These are phyloP conservation scores for Decorospora gaudefroyi DNA, from an alignment of 2,329 filamentous ascomycete species.

Conservation along the genomic window DNA sequence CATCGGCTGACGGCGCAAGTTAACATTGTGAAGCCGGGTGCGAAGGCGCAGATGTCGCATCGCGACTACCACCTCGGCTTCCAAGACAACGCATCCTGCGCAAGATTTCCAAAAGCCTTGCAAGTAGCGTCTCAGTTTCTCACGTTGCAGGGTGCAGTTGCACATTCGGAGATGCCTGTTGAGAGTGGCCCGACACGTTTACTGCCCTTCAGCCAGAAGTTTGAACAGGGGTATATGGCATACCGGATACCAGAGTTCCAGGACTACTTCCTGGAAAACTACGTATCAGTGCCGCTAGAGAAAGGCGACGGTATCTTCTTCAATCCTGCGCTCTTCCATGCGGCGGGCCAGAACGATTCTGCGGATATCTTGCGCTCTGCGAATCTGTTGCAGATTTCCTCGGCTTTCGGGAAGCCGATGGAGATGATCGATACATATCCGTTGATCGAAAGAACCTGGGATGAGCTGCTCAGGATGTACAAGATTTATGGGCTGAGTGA, in stretches of 20 bases:
- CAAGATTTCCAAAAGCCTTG: conserved; percentile 56
- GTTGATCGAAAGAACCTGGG: conserved; percentile 55
- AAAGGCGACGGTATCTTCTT: conserved; percentile 67
- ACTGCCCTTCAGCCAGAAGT: conserved; percentile 64
- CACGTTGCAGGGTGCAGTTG: conserved; percentile 66
- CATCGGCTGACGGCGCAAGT: conserved; percentile 66
- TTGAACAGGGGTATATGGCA: conserved; percentile 62
- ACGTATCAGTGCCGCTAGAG: conserved; percentile 58
- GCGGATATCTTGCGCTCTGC: conserved; percentile 58
- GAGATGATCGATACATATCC: conserved; percentile 61
- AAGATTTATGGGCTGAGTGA: conserved; percentile 47
- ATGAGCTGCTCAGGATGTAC: conserved; percentile 44
- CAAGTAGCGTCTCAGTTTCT: conserved; percentile 62
- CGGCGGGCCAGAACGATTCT: conserved; percentile 62
- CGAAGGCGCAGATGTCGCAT: conserved; percentile 61
- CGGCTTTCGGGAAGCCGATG: conserved; percentile 67
- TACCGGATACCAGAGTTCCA: conserved; percentile 60
- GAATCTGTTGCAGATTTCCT: conserved; percentile 66
- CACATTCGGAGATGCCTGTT: conserved; percentile 64
- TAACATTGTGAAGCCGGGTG: conserved; percentile 65
- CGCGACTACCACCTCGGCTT: conserved; percentile 69
- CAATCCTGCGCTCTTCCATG: conserved; percentile 66
- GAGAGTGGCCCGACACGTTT: conserved; percentile 64
- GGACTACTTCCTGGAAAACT: conserved; percentile 58
- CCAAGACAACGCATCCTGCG: conserved; percentile 55